Evolutionary conservation across 2,329 filamentous ascomycete species (phyloP), one percentile per base, ranked within the genome.

Genomic region (Trichoderma semiorbis): DNA sequence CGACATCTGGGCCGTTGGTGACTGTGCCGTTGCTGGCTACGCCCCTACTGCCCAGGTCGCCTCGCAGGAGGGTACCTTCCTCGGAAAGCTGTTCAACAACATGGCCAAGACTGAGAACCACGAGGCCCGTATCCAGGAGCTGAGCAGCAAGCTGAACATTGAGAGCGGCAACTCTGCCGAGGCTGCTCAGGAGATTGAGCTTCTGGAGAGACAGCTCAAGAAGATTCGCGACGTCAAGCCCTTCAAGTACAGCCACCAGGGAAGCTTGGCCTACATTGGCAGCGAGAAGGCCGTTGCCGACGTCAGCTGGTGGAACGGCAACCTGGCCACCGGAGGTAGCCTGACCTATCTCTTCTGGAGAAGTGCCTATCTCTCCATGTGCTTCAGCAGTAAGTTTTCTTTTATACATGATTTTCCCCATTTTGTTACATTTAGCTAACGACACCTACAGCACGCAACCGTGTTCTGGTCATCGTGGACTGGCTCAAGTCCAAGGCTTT

Each of bases 281-380:
- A 97, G 93, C 83, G 96, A 99, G 82, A 95, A 95, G 88, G 96
- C 96, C 64, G 96, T 99, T 72, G 96, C 96, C 74, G 96, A 99
- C 84, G 94, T 99, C 79, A 93, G 91, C 81, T 99, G 96, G 95
- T 91, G 97, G 85, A 97, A 96, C 79, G 96, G 96, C 76, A 99
- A 98, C 86, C 89, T 99, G 78, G 95, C 96, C 74, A 93, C 92
- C 60, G 96, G 95, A 80, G 96, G 96, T 80, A 93, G 92, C 78
- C 86, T 98, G 84, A 99, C 96, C 71, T 99, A 97, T 85, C 89
- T 98, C 76, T 99, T 99, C 90, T 99, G 96, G 96, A 90, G 95
- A 81, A 97, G 93, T 80, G 96, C 95, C 70, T 99, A 99, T 83
- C 86, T 99, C 82, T 98, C 94, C 88, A 99, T 99, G 96, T 98